These are phyloP conservation scores for Strigomonas galati DNA, from an alignment of 208 protist species.

Conservation along the genomic window DNA sequence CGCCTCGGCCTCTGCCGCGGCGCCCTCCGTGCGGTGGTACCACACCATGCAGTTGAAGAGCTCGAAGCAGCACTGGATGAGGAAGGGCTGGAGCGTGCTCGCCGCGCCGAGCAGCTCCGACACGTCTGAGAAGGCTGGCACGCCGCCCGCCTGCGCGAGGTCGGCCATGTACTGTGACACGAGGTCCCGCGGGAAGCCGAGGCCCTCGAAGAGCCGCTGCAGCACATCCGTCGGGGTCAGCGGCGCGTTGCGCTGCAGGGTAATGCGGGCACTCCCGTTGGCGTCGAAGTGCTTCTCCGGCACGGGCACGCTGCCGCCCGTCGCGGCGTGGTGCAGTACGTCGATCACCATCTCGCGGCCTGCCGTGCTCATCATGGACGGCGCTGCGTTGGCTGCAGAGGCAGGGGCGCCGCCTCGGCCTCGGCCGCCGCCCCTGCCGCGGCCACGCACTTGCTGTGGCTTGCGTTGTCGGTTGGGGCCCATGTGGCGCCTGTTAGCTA, in stretches of 20 bases:
- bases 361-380: constrained; percentile 72
- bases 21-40: constrained; percentile 46
- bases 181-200: constrained; percentile 83
- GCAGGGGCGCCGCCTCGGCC: constrained; percentile 22
- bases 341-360: constrained; percentile 83
- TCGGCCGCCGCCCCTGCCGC: constrained; percentile 33
- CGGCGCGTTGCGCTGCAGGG: constrained; percentile 74
- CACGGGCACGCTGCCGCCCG: constrained; percentile 71
- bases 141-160: constrained; percentile 30
- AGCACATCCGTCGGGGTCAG: constrained; percentile 70
- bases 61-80: constrained; percentile 79
- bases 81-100: constrained; percentile 64
- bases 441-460: constrained; percentile 27
- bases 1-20: constrained; percentile 15
- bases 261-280: constrained; percentile 47
- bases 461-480: constrained; percentile 77
- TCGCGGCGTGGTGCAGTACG: constrained; percentile 85
- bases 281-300: constrained; percentile 85
- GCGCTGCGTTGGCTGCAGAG: constrained; percentile 22
- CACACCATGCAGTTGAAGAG: constrained; percentile 84
- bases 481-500: constrained; percentile 24
- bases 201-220: constrained; percentile 73
- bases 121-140: constrained; percentile 60
- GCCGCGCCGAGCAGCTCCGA: constrained; percentile 59
- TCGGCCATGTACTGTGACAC: constrained; percentile 78